phyloP scores from a whole-genome alignment of 179 eudicot genomes.

The Sideroxylon spinosum region DNA sequence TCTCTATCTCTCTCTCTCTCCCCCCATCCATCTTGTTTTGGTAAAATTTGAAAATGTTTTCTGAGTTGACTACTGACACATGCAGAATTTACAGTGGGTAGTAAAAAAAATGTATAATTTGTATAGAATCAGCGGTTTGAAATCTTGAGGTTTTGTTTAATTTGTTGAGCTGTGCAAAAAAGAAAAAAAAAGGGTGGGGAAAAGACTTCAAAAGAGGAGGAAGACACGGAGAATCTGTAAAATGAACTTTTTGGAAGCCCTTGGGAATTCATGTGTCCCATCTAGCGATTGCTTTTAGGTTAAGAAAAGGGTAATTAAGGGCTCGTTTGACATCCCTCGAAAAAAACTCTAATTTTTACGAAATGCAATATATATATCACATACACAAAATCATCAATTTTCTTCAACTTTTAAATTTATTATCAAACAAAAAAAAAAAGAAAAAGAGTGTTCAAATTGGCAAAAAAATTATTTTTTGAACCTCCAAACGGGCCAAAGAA shows the following conservation, averaged over 20 bases:
- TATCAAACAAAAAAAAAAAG: too few species aligned
- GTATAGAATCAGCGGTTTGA: neutral
- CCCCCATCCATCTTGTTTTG: neutral
- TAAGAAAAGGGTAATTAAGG: conserved; percentile 19
- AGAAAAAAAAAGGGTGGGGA: conserved; percentile 16
- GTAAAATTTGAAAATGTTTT: neutral
- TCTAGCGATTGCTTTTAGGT: conserved; percentile 19
- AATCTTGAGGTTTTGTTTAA: conserved; percentile 14
- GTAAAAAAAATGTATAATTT: neutral
- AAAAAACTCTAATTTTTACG: too few species aligned
- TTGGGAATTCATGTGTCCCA: conserved; percentile 4
- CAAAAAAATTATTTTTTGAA: too few species aligned
- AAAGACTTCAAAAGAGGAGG: conserved; percentile 21
- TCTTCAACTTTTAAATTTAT: neutral
- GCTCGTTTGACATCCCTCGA: too few species aligned
- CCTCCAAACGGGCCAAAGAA: too few species aligned
- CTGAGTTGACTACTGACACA: too few species aligned
- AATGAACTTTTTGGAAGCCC: conserved; percentile 18
- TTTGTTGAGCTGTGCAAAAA: conserved; percentile 11
- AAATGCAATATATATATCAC: too few species aligned
- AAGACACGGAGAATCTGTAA: conserved; percentile 27
- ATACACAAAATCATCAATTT: too few species aligned
- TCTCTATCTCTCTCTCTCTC: too few species aligned
- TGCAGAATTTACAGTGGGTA: too few species aligned
- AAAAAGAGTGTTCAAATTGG: too few species aligned